Percentiles rank a stretch among this genome's conserved stretches.
Evolutionary conservation across 192 early-diverging fungal genomes (phyloP).

Genomic region (Geranomyces variabilis): DNA sequence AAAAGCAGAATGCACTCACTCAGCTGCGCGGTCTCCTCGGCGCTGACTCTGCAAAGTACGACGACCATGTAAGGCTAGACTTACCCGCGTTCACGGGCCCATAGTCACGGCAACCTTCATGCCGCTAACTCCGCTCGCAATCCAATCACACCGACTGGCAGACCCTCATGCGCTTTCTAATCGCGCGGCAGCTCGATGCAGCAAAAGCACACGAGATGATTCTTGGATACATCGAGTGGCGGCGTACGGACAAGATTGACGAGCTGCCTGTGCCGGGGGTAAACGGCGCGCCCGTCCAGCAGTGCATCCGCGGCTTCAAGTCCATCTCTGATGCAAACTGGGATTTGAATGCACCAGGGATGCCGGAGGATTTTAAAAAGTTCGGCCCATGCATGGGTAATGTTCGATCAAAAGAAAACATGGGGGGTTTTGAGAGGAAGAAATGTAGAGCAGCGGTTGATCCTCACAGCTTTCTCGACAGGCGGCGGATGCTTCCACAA

Average conservation of each 20-base stretch:
- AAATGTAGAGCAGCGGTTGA: neutral
- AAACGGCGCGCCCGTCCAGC: slow-evolving; percentile 30
- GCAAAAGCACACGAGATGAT: slow-evolving; percentile 39
- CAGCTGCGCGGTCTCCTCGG: slow-evolving; percentile 28
- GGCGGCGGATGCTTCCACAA: slow-evolving; percentile 45
- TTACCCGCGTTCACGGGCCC: neutral
- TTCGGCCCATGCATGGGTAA: slow-evolving; percentile 36
- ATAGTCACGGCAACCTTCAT: neutral
- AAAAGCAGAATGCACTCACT: slow-evolving; percentile 15
- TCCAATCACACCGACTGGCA: neutral
- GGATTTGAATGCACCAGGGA: slow-evolving; percentile 19
- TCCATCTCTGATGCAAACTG: slow-evolving; percentile 34
- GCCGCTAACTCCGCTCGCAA: neutral
- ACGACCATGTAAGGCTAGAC: slow-evolving; percentile 10
- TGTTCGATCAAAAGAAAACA: neutral
- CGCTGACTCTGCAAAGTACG: slow-evolving; percentile 15
- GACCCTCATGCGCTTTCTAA: slow-evolving; percentile 38
- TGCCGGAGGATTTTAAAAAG: slow-evolving; percentile 36
- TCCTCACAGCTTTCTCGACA: neutral
- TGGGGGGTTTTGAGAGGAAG: neutral
- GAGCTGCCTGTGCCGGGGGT: slow-evolving; percentile 36
- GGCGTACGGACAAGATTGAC: slow-evolving; percentile 40
- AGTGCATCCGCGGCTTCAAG: slow-evolving; percentile 34
- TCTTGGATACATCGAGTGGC: slow-evolving; percentile 33
- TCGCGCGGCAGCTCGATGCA: slow-evolving; percentile 40